Base-by-base conservation (phyloP, 78 protist genomes). In the Speleostelium caveatum region DNA sequence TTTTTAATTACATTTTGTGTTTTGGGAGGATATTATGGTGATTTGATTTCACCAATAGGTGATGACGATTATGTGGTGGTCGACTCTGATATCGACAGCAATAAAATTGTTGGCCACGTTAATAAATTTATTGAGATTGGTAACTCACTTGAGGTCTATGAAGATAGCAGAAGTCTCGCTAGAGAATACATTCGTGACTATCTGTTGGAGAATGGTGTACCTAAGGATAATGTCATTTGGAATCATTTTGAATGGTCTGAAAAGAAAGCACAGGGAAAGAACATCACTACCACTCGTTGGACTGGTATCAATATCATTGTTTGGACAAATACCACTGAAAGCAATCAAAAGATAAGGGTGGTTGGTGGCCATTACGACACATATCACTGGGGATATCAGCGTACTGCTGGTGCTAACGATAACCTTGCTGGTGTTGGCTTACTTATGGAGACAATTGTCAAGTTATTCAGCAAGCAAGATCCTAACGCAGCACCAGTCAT, bases 211-310 rank as follows among this genome's bases (percentile, higher is more conserved):
- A 21, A 26, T 5, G 30, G 58, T 58, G 78, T 45, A 45, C 73
- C 69, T 19, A 28, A n/a, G 24, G 72, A 83, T 12, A 67, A 69
- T 56, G 65, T 83, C n/a, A 59, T 69, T 41, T 83, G 69, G 73
- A 83, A 83, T 39, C 76, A 65, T 56, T 83, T 83, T 51, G 90
- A 83, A 59, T 83, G 90, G 90, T 36, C n/a, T 1, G 90, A 83
- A 53, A 68, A 72, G 38, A 21, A 42, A 12, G 78, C 79, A 3
- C 72, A 53, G 19, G 90, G 90, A 16, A 83, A 69, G 49, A 69
- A 69, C 35, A 83, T 83, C 0, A 83, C 90, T 8, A 83, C 90
- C 0, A 83, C 90, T 3, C 67, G 79, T 2, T 83, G 90, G 90
- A 83, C 79, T 2, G 90, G 90, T 45, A 83, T 83, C 24, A 83